These are phyloP conservation scores for Sclerotinia minor DNA, from an alignment of 2,329 filamentous ascomycete genomes.

Conservation along the genomic window DNA sequence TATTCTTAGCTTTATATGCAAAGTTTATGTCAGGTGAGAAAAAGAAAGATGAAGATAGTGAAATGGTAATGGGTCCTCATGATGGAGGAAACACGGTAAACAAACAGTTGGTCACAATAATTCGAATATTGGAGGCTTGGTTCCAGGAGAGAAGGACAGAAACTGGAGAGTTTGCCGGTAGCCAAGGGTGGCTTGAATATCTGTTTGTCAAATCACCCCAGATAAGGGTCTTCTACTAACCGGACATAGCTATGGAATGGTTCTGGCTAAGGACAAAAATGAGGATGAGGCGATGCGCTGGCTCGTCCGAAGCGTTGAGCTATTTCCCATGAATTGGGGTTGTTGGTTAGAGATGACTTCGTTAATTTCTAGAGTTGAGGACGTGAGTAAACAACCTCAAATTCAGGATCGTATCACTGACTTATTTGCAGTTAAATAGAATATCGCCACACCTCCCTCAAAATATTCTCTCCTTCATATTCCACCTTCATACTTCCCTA, in stretches of 20 bases:
- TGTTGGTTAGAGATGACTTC: constrained; percentile 92
- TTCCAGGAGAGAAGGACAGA: constrained; percentile 65
- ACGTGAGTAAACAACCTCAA: constrained; percentile 55
- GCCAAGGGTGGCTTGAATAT: constrained; percentile 93
- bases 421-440: constrained; percentile 61
- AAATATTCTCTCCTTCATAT: constrained; percentile 91
- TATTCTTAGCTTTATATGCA: constrained; percentile 90
- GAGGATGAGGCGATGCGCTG: constrained; percentile 81
- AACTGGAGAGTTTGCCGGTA: constrained; percentile 59
- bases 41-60: constrained; percentile 90
- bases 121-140: constrained; percentile 76
- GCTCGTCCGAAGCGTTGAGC: constrained; percentile 83
- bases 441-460: constrained; percentile 74
- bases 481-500: constrained; percentile 85
- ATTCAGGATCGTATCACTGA: constrained; percentile 33
- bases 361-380: constrained; percentile 75
- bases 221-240: constrained; percentile 28
- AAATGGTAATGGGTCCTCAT: constrained; percentile 93
- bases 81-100: constrained; percentile 84
- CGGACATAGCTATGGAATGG: constrained; percentile 70
- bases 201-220: constrained; percentile 49
- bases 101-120: constrained; percentile 76
- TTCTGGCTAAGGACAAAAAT: constrained; percentile 87
- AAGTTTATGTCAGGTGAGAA: constrained; percentile 94
- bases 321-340: constrained; percentile 95